phyloP scores from a whole-genome alignment of 345 rosid species.

The Trapa incisa region DNA sequence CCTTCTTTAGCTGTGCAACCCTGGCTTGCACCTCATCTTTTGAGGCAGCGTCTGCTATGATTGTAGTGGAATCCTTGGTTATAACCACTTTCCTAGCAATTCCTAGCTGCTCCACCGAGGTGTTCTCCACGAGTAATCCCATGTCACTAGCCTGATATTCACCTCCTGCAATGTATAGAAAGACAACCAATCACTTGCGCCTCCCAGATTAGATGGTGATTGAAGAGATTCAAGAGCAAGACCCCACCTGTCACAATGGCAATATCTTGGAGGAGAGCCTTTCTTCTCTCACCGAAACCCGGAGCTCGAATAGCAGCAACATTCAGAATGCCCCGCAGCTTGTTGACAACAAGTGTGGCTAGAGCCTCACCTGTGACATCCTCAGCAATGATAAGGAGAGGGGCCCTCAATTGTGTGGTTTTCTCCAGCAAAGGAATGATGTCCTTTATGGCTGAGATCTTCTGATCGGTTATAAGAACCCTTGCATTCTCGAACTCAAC shows the following conservation, averaged over 20 bases:
- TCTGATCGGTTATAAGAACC: conserved; percentile 85
- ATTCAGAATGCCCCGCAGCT: conserved; percentile 77
- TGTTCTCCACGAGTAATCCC: conserved; percentile 63
- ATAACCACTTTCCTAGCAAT: conserved; percentile 72
- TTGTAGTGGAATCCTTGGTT: conserved; percentile 68
- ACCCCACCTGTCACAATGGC: conserved; percentile 75
- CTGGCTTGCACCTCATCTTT: conserved; percentile 85
- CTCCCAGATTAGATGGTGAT: background rate
- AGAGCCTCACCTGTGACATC: conserved; percentile 94
- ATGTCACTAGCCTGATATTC: conserved; percentile 83
- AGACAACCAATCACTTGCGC: background rate
- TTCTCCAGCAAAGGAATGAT: conserved; percentile 86
- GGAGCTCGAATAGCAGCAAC: conserved; percentile 97
- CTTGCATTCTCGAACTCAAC: conserved; percentile 95
- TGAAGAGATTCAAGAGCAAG: background rate
- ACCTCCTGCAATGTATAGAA: conserved; percentile 38
- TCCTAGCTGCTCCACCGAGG: conserved; percentile 78
- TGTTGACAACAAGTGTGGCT: conserved; percentile 93
- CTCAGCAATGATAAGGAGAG: conserved; percentile 85
- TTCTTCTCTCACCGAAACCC: conserved; percentile 93
- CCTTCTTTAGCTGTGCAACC: conserved; percentile 72
- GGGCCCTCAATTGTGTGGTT: conserved; percentile 84
- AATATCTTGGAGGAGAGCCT: conserved; percentile 89
- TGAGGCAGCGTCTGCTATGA: conserved; percentile 88
- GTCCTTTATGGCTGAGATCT: conserved; percentile 84